Evolutionary conservation across 2,329 filamentous ascomycete species (phyloP), one percentile per base, ranked within the genome.

Genomic region (Cytospora paraplurivora): DNA sequence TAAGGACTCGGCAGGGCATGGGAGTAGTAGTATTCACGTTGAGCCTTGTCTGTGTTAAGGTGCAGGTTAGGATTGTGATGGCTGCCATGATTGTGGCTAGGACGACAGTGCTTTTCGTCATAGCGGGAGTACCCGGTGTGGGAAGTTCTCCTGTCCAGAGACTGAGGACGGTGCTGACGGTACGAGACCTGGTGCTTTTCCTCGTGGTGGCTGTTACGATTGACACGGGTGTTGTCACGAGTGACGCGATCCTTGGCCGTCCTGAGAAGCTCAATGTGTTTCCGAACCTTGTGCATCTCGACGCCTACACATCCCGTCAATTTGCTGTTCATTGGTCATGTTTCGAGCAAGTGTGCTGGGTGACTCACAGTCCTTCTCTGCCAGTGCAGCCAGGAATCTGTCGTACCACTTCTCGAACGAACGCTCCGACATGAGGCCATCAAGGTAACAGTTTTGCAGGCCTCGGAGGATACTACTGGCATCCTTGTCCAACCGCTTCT

Each of bases 331-430:
- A 7, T 8, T 19, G 12, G 11, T 8, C 1, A 17, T 12, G 19
- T n/a, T 7, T 35, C 17, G 7, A 53, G 27, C 13, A 11, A 2
- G 27, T 13, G 21, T 19, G 13, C 8, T 2, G 37, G 19, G 11
- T 7, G 8, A 68, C 70, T 68, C 56, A 72, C 70, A 50, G 51
- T 73, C 69, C 56, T 69, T 71, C 56, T 72, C 69, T 35, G 70
- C 68, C 38, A 71, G 69, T 49, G 70, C 70, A 12, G 69, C 66
- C 58, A 71, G 54, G 32, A 72, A 69, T 54, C 62, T 70, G 66
- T 72, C 69, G 54, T 72, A 71, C 70, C 71, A 72, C 33, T 67
- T 62, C 49, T 72, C 68, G 27, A 68, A 72, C 49, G 70, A 69
- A 27, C 50, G 52, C 13, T 64, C 53, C 19, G 57, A 67, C 68